Percentiles rank a stretch among this genome's conserved stretches.
These are phyloP conservation scores for Blastosporella zonata DNA, from an alignment of 1,284 basidiomycete genomes.

Conservation along the genomic window DNA sequence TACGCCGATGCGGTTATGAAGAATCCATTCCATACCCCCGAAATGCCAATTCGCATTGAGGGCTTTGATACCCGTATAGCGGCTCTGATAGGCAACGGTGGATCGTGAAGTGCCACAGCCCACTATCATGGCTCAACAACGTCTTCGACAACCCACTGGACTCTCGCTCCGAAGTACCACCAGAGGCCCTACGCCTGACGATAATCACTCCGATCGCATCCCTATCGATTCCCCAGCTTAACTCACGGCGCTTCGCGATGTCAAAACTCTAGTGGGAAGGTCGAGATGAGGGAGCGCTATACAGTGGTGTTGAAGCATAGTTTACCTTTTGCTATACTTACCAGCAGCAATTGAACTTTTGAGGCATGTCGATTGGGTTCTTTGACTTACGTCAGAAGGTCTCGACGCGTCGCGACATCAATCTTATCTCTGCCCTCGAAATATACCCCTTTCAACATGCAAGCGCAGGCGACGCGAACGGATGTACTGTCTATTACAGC, in stretches of 20 bases:
- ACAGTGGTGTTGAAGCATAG: background rate
- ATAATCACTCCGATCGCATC: too few relatives aligned
- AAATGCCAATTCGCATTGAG: slow-evolving; percentile 96
- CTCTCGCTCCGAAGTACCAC: too few relatives aligned
- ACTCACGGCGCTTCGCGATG: background rate
- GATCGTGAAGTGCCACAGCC: slow-evolving; percentile 15
- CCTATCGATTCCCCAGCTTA: background rate
- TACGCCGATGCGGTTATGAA: slow-evolving; percentile 98
- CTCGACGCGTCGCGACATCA: background rate
- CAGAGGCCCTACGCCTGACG: too few relatives aligned
- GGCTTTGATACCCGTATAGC: slow-evolving; percentile 80
- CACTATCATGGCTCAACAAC: background rate
- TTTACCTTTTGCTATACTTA: background rate
- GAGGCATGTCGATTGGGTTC: background rate
- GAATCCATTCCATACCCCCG: slow-evolving; percentile 97
- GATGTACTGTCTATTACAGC: slow-evolving; percentile 47
- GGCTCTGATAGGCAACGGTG: slow-evolving; percentile 52
- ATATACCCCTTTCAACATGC: slow-evolving; percentile 23
- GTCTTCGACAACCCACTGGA: too few relatives aligned
- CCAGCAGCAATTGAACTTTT: background rate
- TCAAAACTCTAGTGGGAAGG: background rate
- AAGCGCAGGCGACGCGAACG: slow-evolving; percentile 30
- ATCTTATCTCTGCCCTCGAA: background rate
- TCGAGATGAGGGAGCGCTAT: background rate
- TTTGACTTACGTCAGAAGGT: slow-evolving; percentile 1